These are phyloP conservation scores for Septoria linicola DNA, from an alignment of 2,329 filamentous ascomycete genomes.

Conservation along the genomic window DNA sequence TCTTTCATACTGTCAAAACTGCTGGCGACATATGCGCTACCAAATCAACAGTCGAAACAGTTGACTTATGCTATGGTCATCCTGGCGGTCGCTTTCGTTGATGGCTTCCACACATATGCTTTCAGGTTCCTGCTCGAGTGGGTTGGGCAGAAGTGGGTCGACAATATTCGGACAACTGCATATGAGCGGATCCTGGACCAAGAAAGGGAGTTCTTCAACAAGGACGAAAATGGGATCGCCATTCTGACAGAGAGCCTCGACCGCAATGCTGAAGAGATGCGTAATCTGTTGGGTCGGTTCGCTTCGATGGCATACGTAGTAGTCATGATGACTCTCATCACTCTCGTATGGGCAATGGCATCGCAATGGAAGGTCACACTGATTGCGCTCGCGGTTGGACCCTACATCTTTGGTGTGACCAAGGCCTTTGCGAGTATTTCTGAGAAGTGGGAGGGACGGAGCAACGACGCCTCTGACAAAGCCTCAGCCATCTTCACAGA, in stretches of 20 bases:
- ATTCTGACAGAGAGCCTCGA: conserved; percentile 72
- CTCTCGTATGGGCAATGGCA: conserved; percentile 70
- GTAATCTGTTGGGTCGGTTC: conserved; percentile 77
- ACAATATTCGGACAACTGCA: conserved; percentile 66
- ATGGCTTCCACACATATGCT: conserved; percentile 64
- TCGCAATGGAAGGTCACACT: conserved; percentile 79
- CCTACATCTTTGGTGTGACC: conserved; percentile 66
- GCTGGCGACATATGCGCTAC: conserved; percentile 65
- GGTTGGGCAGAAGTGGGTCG: conserved; percentile 73
- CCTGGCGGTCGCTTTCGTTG: conserved; percentile 64
- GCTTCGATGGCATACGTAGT: conserved; percentile 68
- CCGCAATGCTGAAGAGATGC: conserved; percentile 81
- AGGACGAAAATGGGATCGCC: conserved; percentile 61
- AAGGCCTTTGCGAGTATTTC: conserved; percentile 65
- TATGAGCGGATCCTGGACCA: conserved; percentile 71
- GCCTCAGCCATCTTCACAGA: conserved; percentile 68
- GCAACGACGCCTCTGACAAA: conserved; percentile 61
- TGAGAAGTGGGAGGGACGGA: conserved; percentile 68
- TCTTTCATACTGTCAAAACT: conserved; percentile 73
- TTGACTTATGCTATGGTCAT: conserved; percentile 69
- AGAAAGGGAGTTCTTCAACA: conserved; percentile 75
- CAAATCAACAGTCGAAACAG: conserved; percentile 45
- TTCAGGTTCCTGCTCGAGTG: conserved; percentile 71
- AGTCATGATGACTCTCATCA: conserved; percentile 64
- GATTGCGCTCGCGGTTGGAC: conserved; percentile 67